These are phyloP conservation scores for Trichoderma polysporum DNA, from an alignment of 2,329 filamentous ascomycete genomes.

Conservation along the genomic window DNA sequence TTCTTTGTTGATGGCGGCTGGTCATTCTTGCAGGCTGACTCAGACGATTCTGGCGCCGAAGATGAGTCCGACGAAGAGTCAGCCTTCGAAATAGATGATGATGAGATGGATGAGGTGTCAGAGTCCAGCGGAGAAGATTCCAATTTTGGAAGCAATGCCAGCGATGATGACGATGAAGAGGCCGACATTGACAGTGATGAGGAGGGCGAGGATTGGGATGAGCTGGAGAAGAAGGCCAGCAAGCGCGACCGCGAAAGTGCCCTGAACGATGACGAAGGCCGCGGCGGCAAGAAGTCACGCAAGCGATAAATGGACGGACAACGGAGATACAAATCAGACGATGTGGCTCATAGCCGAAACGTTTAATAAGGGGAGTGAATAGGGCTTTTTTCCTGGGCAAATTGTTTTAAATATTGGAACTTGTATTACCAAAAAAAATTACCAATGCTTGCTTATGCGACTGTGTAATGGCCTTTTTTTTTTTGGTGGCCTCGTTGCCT, in stretches of 20 bases:
- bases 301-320: constrained; percentile 33
- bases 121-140: constrained; percentile 79
- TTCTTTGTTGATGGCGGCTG: constrained; percentile 97
- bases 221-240: constrained; percentile 86
- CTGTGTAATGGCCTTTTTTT: not conserved
- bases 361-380: not conserved
- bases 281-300: constrained; percentile 57
- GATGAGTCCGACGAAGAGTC: constrained; percentile 86
- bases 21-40: constrained; percentile 86
- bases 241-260: constrained; percentile 71
- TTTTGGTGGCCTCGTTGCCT: not conserved
- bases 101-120: constrained; percentile 78
- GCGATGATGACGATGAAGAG: constrained; percentile 76
- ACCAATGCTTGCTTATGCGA: not conserved
- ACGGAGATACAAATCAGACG: not conserved
- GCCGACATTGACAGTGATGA: constrained; percentile 67
- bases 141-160: constrained; percentile 89
- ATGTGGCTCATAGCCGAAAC: constrained; percentile 1
- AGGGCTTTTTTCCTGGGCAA: not conserved
- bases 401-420: constrained; percentile 7
- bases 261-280: constrained; percentile 56
- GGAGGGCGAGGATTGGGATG: constrained; percentile 89
- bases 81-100: constrained; percentile 87
- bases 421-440: constrained; percentile 12
- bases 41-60: constrained; percentile 75